These are phyloP conservation scores for Coprinellus aureogranulatus DNA, from an alignment of 768 basidiomycete genomes.

Conservation along the genomic window DNA sequence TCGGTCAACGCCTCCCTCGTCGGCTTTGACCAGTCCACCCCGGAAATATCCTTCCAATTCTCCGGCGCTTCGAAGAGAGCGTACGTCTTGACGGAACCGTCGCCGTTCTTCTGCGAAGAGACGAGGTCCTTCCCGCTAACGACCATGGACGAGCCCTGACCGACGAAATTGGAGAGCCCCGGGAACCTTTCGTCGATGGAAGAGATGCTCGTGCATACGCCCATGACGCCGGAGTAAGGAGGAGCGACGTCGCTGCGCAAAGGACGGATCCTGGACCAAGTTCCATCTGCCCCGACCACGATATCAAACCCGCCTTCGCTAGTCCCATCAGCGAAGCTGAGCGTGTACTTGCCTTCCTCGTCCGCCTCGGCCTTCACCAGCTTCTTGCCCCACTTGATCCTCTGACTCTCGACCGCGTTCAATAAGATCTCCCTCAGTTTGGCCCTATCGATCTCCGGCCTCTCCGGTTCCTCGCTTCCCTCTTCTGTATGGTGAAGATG, in stretches of 20 bases:
- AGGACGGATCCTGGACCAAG: slow-evolving; percentile 35
- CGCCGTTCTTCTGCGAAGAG: slow-evolving; percentile 28
- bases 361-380: slow-evolving; percentile 8
- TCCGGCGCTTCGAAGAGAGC: slow-evolving; percentile 4
- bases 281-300: slow-evolving; percentile 30
- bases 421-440: slow-evolving; percentile 25
- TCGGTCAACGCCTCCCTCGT: not conserved
- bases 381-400: slow-evolving; percentile 20
- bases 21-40: not conserved
- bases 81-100: slow-evolving; percentile 12
- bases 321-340: slow-evolving; percentile 10
- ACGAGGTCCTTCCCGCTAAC: slow-evolving; percentile 14
- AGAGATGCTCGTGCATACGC: slow-evolving; percentile 14
- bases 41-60: slow-evolving; percentile 9
- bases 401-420: slow-evolving; percentile 18
- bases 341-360: slow-evolving; percentile 5
- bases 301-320: slow-evolving; percentile 17
- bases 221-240: slow-evolving; percentile 29
- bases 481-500: slow-evolving; percentile 4
- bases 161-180: slow-evolving; percentile 20
- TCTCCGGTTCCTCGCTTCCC: slow-evolving; percentile 2
- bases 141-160: slow-evolving; percentile 26
- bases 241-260: slow-evolving; percentile 27
- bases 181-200: slow-evolving; percentile 19
- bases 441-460: slow-evolving; percentile 25